Evolutionary conservation across 2,329 filamentous ascomycete species (phyloP).

Genomic region (Botrytis tulipae): DNA sequence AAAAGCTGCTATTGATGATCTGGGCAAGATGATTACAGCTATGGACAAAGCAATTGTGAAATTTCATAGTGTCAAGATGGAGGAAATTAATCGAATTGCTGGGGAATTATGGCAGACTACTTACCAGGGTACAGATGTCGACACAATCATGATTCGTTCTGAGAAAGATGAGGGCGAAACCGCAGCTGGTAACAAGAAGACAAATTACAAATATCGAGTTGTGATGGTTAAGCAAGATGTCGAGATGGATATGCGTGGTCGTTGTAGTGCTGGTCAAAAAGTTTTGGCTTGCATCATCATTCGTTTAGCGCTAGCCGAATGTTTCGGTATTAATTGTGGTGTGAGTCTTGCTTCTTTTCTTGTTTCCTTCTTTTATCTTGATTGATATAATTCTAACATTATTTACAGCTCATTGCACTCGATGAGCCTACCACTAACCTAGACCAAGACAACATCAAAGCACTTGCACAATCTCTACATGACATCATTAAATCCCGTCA

Average conservation of each 20-base stretch:
- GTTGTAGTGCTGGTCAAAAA: constrained; percentile 94
- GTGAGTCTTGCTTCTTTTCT: constrained; percentile 35
- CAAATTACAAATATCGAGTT: constrained; percentile 94
- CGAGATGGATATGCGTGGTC: constrained; percentile 99
- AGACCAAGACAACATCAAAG: constrained; percentile 90
- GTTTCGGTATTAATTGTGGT: constrained; percentile 93
- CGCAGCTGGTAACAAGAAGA: constrained; percentile 47
- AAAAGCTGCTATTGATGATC: constrained; percentile 87
- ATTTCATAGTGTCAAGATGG: constrained; percentile 95
- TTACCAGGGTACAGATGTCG: constrained; percentile 95
- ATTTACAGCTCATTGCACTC: constrained; percentile 73
- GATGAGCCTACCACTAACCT: constrained; percentile 98
- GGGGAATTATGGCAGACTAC: constrained; percentile 96
- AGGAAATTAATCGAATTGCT: constrained; percentile 92
- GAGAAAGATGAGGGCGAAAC: constrained; percentile 75
- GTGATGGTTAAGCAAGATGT: constrained; percentile 97
- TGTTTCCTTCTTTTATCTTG: neutral
- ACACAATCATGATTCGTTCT: constrained; percentile 92
- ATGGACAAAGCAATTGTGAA: constrained; percentile 97
- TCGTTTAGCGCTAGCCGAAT: constrained; percentile 90
- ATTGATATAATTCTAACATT: constrained; percentile 13
- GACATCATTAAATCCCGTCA: constrained; percentile 81
- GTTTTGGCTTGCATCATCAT: constrained; percentile 97
- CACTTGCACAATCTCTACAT: constrained; percentile 79
- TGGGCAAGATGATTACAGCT: constrained; percentile 77